Base-by-base conservation (phyloP, 1,139 yeast species). In the Hansenula anomala region DNA sequence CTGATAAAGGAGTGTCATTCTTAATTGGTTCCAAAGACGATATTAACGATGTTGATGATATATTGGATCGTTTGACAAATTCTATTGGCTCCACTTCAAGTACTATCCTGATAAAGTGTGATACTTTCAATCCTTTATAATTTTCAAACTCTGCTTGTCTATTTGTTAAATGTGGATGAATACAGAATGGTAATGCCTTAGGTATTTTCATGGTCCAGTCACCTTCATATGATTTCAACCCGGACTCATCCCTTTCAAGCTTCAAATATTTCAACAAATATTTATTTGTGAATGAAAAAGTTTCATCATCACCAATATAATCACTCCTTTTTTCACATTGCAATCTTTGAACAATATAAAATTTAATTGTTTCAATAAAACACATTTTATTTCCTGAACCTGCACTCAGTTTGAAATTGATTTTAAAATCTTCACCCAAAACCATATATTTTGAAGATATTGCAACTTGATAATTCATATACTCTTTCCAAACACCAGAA, bases 81-180 rank as follows among this genome's bases (percentile, higher is more conserved):
- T n/a, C 22, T 9, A 25, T 17, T 16, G 28, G 9, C 17, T 8
- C 6, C 3, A 49, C 27, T 0, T 40, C 41, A 4, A 48, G 12
- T 0, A 37, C 34, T 9, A 46, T 29, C 3, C 30, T 16, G 3
- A 49, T 25, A 17, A 29, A 33, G 33, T 49, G 53, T 4, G 40
- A 26, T 19, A 47, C 42, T 12, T 25, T 42, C 22, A 46, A 32
- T 4, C 36, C 38, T 18, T 16, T 24, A 4, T 29, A 12, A 14
- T 10, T 19, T 3, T 23, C 20, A 7, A 39, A 43, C 1, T 31
- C 28, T 20, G 22, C 41, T n/a, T 20, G 24, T 16, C 43, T 43
- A 25, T 48, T 47, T 9, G 49, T 14, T 12, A 32, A 44, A 28
- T 38, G 47, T 11, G 55, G 49, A 23, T 38, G 33, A 1, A 37